Base-by-base conservation (phyloP, 2,329 filamentous ascomycete genomes). In the Geosmithia putterillii region DNA sequence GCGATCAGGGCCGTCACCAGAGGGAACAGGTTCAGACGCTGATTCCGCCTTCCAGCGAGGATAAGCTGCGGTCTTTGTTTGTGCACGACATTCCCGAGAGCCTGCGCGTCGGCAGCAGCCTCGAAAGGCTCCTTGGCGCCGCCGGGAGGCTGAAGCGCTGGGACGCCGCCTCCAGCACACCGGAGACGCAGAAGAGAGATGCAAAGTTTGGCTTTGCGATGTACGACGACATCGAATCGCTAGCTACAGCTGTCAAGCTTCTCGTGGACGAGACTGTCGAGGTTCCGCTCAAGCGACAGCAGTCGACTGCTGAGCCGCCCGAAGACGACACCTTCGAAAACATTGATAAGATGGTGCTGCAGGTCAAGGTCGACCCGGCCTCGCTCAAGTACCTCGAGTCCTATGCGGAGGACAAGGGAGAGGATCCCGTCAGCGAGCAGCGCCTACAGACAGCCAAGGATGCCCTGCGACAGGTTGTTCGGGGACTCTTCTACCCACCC, bases 201-300 rank as follows among this genome's bases (percentile, higher is more conserved):
- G 81, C 83, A 62, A 83, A 81, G 49, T 96, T 96, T 68, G 92
- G 90, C 14, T 96, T 98, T 64, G 92, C 90, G 46, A 85, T 95
- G 62, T 98, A 85, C 61, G 90, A 95, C 49, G 89, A 96, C 60
- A 79, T 82, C 20, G 86, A 95, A 61, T 90, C 88, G 50, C 71
- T 98, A 51, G 80, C 83, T 59, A 82, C 82, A 38, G 92, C 90
- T 38, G 79, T 89, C 44, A 87, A 94, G 60, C 76, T 95, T 45
- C 76, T 95, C 53, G 79, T 80, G 57, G 82, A 92, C 53, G 71
- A 95, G 49, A 73, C 87, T 57, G 77, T 96, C 41, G 73, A 90
- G 58, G 80, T 96, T 22, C 92, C 92, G 23, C 69, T 80, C 36
- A 86, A 87, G 65, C 83, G 81, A 59, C 85, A 90, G 61, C 63